Percentiles rank a stretch among this genome's conserved stretches.
phyloP scores from a whole-genome alignment of 2,329 filamentous ascomycete species.

The Hymenoscyphus linearis region DNA sequence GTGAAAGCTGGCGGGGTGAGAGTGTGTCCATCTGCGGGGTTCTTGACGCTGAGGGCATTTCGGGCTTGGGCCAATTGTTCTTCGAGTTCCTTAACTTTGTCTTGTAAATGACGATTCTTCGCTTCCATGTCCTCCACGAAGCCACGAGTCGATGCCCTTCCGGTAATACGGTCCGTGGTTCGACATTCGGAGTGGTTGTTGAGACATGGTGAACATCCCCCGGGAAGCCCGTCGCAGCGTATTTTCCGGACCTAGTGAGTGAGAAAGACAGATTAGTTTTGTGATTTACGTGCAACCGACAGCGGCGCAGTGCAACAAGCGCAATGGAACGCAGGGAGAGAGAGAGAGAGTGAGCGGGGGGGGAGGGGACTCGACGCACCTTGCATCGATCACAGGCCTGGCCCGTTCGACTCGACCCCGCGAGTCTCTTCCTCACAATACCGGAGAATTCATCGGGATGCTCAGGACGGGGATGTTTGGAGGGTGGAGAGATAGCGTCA shows the following conservation, averaged over 20 bases:
- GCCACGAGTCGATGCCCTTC: constrained; percentile 71
- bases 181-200: constrained; percentile 70
- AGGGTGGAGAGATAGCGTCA: constrained; percentile 10
- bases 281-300: background rate
- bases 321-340: background rate
- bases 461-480: constrained; percentile 27
- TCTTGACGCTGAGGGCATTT: constrained; percentile 40
- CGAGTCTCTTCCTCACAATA: constrained; percentile 48
- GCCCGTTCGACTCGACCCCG: constrained; percentile 59
- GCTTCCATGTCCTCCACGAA: constrained; percentile 73
- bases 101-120: constrained; percentile 62
- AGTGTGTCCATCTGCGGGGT: constrained; percentile 36
- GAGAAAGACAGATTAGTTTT: constrained; percentile 11
- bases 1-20: constrained; percentile 11
- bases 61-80: constrained; percentile 56
- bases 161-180: constrained; percentile 82
- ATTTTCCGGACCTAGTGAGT: constrained; percentile 69
- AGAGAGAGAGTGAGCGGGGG: too few relatives aligned
- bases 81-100: constrained; percentile 64
- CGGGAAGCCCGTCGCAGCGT: constrained; percentile 73
- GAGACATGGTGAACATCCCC: constrained; percentile 77
- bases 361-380: constrained; percentile 41
- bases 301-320: background rate
- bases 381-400: constrained; percentile 89
- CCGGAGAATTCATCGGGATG: constrained; percentile 32